Base-by-base conservation (phyloP, 2,329 filamentous ascomycete genomes). In the Nothophaeocryptopus gaeumannii region DNA sequence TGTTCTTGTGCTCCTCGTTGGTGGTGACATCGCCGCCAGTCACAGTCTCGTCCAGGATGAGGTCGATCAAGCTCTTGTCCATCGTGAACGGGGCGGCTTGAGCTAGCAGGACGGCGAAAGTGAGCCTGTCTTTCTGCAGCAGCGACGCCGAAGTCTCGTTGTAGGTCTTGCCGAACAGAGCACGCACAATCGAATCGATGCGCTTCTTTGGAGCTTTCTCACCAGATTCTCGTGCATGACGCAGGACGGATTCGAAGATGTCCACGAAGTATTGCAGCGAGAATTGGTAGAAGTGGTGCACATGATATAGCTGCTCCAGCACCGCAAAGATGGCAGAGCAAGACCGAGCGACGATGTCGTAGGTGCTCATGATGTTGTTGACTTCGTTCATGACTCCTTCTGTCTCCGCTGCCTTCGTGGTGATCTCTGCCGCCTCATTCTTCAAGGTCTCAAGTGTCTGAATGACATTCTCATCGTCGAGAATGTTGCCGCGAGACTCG, bases 211-310 rank as follows among this genome's bases (percentile, higher is more conserved):
- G 54, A 29, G 67, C 65, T 5, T 59, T 58, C 49, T 67, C 64
- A 71, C 95, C 82, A 57, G 93, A 85, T 52, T 83, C 83, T 63
- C 85, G 84, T 70, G 95, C 95, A 51, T 83, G 80, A 60, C 86
- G 86, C 34, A 99, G 79, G 7, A 99, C 93, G 5, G 86, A 83
- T 67, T 95, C 88, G 80, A 99, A 99, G 61, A 99, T 99, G 68
- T 96, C 88, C 47, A 96, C 81, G 74, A 99, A 99, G 73, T 96
- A 99, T 70, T 96, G 91, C 52, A 99, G 79, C 33, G 93, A 99
- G 78, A 99, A 99, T 69, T 97, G 95, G 72, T 99, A 99, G 74
- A 97, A 97, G 76, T 97, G 93, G 70, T 99, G 96, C 69, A 99
- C 85, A 67, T 96, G 95, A 71, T 97, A 92, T 50, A 99, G 81